phyloP scores from a whole-genome alignment of 2,329 filamentous ascomycete genomes.

The Aspergillus caelatus region DNA sequence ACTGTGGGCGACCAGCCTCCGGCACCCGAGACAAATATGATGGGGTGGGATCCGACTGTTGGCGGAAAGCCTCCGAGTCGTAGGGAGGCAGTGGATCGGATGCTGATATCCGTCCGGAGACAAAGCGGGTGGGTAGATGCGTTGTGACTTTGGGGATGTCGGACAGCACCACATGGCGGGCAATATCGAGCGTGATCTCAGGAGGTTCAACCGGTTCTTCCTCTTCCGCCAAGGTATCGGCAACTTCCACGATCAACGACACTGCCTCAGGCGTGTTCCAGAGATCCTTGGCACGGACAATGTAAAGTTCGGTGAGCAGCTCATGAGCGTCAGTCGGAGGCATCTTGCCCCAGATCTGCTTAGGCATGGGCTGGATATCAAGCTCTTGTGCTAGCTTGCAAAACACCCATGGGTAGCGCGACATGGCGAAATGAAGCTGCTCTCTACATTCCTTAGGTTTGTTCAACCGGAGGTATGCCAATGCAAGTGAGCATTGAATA shows the following conservation, averaged over 20 bases:
- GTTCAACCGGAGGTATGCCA: constrained; percentile 74
- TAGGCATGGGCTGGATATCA: constrained; percentile 73
- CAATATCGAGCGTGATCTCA: constrained; percentile 60
- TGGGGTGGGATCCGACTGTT: constrained; percentile 38
- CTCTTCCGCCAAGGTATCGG: constrained; percentile 54
- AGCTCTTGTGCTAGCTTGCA: constrained; percentile 78
- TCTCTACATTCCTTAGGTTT: constrained; percentile 67
- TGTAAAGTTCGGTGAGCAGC: constrained; percentile 75
- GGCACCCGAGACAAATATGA: constrained; percentile 35
- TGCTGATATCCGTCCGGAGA: constrained; percentile 68
- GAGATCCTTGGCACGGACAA: constrained; percentile 74
- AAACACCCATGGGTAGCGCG: constrained; percentile 81
- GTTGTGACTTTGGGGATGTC: constrained; percentile 72
- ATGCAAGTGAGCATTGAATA: constrained; percentile 72
- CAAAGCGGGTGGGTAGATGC: constrained; percentile 67
- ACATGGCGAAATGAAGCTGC: constrained; percentile 68
- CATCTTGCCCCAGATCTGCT: constrained; percentile 78
- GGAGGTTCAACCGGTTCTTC: constrained; percentile 48
- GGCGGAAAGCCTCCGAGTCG: constrained; percentile 43
- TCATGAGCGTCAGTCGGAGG: constrained; percentile 66
- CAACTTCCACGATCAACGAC: constrained; percentile 69
- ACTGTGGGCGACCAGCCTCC: constrained; percentile 36
- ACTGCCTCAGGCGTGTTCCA: constrained; percentile 80
- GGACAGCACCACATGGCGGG: constrained; percentile 77
- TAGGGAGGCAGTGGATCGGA: constrained; percentile 82